phyloP scores from a whole-genome alignment of 176 grass and related monocot species.

The Themeda triandra region DNA sequence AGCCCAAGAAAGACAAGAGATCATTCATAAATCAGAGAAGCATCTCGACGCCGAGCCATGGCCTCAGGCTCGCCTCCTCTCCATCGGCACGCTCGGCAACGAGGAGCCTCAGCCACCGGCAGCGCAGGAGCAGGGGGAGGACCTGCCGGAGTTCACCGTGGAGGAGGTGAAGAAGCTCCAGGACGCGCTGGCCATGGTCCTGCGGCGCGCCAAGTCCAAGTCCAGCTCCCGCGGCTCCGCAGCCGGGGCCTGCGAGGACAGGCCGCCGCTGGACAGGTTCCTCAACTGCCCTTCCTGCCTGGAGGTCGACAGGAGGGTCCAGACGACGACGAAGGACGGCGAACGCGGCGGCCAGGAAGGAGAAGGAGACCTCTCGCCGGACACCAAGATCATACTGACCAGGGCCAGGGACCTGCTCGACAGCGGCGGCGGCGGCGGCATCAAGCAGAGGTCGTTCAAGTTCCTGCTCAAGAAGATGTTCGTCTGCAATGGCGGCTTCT shows the following conservation, averaged over 20 bases:
- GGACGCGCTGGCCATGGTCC: constrained; percentile 57
- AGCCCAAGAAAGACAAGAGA: neutral
- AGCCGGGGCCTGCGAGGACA: constrained; percentile 12
- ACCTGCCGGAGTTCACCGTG: constrained; percentile 62
- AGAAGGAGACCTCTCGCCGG: constrained; percentile 59
- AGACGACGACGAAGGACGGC: neutral
- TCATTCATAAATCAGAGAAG: constrained; percentile 24
- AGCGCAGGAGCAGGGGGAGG: constrained; percentile 6
- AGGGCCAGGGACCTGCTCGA: constrained; percentile 69
- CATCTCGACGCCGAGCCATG: constrained; percentile 8
- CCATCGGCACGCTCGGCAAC: constrained; percentile 68
- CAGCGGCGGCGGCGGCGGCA: constrained; percentile 10
- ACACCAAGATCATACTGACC: constrained; percentile 80
- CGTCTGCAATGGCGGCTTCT: constrained; percentile 56
- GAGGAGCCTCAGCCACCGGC: neutral
- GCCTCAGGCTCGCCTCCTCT: constrained; percentile 31
- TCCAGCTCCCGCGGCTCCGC: neutral
- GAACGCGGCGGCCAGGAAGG: neutral
- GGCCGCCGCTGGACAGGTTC: constrained; percentile 70
- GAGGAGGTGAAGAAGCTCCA: constrained; percentile 81
- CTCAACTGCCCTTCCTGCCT: constrained; percentile 90
- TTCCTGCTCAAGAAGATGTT: constrained; percentile 82
- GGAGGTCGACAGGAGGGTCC: constrained; percentile 57
- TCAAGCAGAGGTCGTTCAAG: constrained; percentile 60
- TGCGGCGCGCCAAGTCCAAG: constrained; percentile 50